A percentile compares a stretch with the other conserved stretches of the same genome.
Evolutionary conservation across 2,329 filamentous ascomycete species (phyloP).

Genomic region (Penicillium sp.): DNA sequence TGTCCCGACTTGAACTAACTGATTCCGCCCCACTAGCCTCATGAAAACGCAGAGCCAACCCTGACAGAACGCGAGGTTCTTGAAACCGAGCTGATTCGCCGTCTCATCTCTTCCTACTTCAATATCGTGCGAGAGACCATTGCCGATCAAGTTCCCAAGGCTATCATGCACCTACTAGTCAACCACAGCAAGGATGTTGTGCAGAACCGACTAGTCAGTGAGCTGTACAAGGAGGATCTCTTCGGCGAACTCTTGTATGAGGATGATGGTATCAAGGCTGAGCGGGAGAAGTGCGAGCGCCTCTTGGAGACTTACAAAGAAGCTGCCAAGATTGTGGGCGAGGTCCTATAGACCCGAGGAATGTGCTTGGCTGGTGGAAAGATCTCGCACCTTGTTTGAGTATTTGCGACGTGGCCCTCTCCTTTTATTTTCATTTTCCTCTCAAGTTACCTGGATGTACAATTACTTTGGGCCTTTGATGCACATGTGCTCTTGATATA

Average conservation of each 20-base stretch:
- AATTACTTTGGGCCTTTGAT: constrained; percentile 27
- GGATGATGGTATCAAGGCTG: constrained; percentile 95
- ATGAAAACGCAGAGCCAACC: constrained; percentile 72
- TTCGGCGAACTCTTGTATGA: constrained; percentile 96
- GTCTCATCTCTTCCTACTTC: constrained; percentile 97
- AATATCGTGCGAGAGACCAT: constrained; percentile 99
- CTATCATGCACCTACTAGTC: constrained; percentile 97
- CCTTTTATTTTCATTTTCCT: constrained; percentile 8
- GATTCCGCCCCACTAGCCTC: constrained; percentile 36
- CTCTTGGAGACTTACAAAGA: constrained; percentile 94
- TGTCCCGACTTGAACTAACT: neutral
- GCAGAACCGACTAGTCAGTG: constrained; percentile 93
- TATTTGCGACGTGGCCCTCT: constrained; percentile 24
- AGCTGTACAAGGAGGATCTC: constrained; percentile 88
- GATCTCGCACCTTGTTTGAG: constrained; percentile 19
- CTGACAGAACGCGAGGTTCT: constrained; percentile 95
- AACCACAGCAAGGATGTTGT: constrained; percentile 99
- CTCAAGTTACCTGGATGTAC: constrained; percentile 30
- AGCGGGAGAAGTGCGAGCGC: constrained; percentile 98
- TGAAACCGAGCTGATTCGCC: constrained; percentile 95
- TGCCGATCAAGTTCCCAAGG: constrained; percentile 97
- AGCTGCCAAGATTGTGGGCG: constrained; percentile 96
- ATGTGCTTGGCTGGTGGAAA: constrained; percentile 1
- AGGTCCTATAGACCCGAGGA: constrained; percentile 72
- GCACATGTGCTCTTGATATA: constrained; percentile 28